These are phyloP conservation scores for Micromonas commoda DNA, from an alignment of 139 green algal species.

Conservation along the genomic window DNA sequence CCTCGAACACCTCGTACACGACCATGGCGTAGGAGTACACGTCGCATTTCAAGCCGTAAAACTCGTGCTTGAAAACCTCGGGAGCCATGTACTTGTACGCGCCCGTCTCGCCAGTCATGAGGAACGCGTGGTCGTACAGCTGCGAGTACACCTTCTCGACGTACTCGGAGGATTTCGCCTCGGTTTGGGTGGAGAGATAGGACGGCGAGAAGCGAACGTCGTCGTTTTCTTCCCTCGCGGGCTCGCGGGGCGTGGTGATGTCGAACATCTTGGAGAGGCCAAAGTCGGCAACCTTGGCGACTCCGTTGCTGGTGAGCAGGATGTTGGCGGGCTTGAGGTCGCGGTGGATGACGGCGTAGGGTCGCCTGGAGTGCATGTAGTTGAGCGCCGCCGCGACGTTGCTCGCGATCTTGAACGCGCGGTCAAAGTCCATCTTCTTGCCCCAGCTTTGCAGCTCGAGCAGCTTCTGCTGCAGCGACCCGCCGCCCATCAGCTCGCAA, in stretches of 20 bases:
- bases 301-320: neutral
- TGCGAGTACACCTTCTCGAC: neutral
- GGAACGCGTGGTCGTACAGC: neutral
- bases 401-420: neutral
- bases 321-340: constrained; percentile 24
- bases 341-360: constrained; percentile 9
- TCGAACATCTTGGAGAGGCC: neutral
- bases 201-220: too few species aligned
- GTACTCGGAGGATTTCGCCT: neutral
- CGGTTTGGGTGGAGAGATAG: neutral
- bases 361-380: constrained; percentile 16
- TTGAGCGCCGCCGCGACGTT: constrained; percentile 10
- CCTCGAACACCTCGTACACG: constrained; percentile 14
- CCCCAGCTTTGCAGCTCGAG: neutral
- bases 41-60: constrained; percentile 22
- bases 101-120: constrained; percentile 31
- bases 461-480: neutral
- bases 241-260: neutral
- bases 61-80: constrained; percentile 30
- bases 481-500: constrained; percentile 12
- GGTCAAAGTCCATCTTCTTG: neutral
- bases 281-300: constrained; percentile 15
- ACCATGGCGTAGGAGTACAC: constrained; percentile 33
- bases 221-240: too few species aligned
- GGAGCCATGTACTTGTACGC: constrained; percentile 34